Base-by-base conservation (phyloP, 148 eudicot species). In the Nepenthes mirabilis region DNA sequence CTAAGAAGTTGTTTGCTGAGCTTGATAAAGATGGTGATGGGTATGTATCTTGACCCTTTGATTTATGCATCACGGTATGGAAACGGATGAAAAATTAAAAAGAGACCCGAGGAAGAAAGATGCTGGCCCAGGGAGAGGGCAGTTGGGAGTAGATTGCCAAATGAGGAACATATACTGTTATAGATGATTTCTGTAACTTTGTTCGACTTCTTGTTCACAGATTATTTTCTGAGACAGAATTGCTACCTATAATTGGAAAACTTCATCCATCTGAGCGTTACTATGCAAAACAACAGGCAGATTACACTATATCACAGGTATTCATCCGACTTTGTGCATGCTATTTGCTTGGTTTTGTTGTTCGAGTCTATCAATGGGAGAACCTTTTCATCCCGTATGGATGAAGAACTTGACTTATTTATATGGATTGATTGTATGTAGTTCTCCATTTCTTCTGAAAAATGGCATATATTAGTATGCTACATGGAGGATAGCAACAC, bases 231-330 rank as follows among this genome's bases (percentile, higher is more conserved):
- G 85, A 81, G 58, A 61, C 52, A 34, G 99, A 93, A 70, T 69
- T 93, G 74, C 73, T 84, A 43, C 91, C 96, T 62, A 71, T 93
- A 23, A 88, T 84, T 68, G 96, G 75, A 60, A 88, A 83, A 65
- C 79, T 93, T 77, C 99, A 93, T 79, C 99, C 99, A 57, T 74
- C 96, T 34, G 99, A 93, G 63, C 85, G 58, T 45, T 82, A 93
- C 67, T 86, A 93, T 72, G 96, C 99, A 47, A 86, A 93, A 76
- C 96, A 93, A 64, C 99, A 93, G 72, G 86, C 96, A 47, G 95
- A 93, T 65, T 88, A 86, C 73, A 86, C 88, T 60, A 72, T 93
- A 67, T 77, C 89, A 58, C 95, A 93, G 99, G 99, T 93, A 77
- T 40, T 40, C 6, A 4, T 40, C 45, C 8, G 45, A 3, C 8